A percentile compares a stretch with the other conserved stretches of the same genome.
These are phyloP conservation scores for Trametopsis cervina DNA, from an alignment of 768 basidiomycete species.

Conservation along the genomic window DNA sequence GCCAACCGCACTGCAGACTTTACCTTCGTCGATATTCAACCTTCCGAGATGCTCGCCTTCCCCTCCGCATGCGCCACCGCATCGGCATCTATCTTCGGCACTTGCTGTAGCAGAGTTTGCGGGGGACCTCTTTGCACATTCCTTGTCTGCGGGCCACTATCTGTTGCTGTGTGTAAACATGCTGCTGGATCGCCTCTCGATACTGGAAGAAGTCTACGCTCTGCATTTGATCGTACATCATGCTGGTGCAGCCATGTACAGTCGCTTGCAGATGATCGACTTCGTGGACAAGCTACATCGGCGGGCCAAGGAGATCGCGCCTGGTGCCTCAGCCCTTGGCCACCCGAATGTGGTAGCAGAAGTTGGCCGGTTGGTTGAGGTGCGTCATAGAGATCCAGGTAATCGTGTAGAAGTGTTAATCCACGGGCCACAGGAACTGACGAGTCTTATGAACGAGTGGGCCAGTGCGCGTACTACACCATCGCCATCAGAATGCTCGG, in stretches of 20 bases:
- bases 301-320: not conserved
- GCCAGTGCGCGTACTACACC: constrained; percentile 8
- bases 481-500: constrained; percentile 7
- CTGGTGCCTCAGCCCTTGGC: not conserved
- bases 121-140: constrained; percentile 8
- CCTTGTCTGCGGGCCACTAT: constrained; percentile 6
- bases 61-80: constrained; percentile 6
- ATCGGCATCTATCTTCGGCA: constrained; percentile 9
- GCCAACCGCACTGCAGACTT: not conserved
- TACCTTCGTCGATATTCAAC: constrained; percentile 6
- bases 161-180: constrained; percentile 11
- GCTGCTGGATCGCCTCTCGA: constrained; percentile 6
- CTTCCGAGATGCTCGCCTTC: constrained; percentile 5
- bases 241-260: constrained; percentile 6
- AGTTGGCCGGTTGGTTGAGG: constrained; percentile 1
- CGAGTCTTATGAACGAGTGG: constrained; percentile 1
- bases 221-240: constrained; percentile 7
- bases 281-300: constrained; percentile 1
- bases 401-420: too few species aligned
- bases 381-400: not conserved
- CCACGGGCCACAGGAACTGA: constrained; percentile 6
- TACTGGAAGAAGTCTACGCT: constrained; percentile 8
- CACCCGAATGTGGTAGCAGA: not conserved
- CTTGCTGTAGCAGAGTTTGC: constrained; percentile 8
- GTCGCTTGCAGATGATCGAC: constrained; percentile 5